These are phyloP conservation scores for Aphanomyces stellatus DNA, from an alignment of 352 stramenopile species.

Conservation along the genomic window DNA sequence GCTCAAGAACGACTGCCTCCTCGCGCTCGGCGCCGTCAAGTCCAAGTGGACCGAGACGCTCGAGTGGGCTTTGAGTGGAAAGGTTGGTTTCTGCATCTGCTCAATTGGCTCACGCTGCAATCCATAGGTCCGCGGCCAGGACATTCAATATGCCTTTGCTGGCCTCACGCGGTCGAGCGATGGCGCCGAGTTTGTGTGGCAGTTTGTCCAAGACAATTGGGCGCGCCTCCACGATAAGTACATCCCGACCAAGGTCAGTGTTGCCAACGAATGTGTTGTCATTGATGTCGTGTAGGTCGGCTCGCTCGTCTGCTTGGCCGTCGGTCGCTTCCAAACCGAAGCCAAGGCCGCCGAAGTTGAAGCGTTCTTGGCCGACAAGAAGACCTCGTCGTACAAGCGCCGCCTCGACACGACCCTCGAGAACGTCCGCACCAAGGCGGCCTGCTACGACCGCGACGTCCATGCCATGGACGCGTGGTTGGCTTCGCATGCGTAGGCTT, in stretches of 20 bases:
- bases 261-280: not conserved
- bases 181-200: constrained; percentile 48
- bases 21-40: constrained; percentile 42
- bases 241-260: constrained; percentile 27
- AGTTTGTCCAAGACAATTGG: constrained; percentile 59
- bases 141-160: constrained; percentile 43
- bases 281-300: constrained; percentile 29
- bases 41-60: constrained; percentile 38
- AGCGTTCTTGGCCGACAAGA: constrained; percentile 44
- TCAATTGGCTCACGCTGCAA: not conserved
- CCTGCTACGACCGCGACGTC: constrained; percentile 40
- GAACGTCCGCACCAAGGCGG: constrained; percentile 44
- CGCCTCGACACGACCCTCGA: constrained; percentile 50
- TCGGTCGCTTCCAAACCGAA: constrained; percentile 40
- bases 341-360: constrained; percentile 43
- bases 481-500: too few species aligned
- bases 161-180: constrained; percentile 40
- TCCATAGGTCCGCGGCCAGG: constrained; percentile 47
- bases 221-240: constrained; percentile 46
- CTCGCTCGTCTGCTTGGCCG: constrained; percentile 30
- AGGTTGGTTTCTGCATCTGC: not conserved
- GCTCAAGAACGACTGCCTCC: constrained; percentile 53
- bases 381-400: constrained; percentile 45
- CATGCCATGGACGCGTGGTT: constrained; percentile 25
- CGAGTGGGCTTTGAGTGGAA: constrained; percentile 50